These are phyloP conservation scores for Dispira simplex DNA, from an alignment of 192 early-diverging fungal genomes.

Conservation along the genomic window DNA sequence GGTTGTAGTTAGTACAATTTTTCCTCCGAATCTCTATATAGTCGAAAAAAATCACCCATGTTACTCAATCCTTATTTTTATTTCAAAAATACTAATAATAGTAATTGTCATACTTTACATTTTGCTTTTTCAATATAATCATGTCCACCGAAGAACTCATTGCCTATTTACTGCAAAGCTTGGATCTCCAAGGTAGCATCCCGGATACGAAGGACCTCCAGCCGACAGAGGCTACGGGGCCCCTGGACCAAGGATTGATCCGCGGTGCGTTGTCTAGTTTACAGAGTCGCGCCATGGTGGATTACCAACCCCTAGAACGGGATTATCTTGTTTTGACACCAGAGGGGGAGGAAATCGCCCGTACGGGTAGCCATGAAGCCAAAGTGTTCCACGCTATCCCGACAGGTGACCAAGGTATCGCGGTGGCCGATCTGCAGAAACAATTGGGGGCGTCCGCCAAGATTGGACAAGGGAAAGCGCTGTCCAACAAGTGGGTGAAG, in stretches of 20 bases:
- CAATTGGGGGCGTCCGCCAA: slow-evolving; percentile 60
- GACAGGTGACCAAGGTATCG: slow-evolving; percentile 57
- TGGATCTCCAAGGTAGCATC: slow-evolving; percentile 48
- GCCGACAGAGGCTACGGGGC: not conserved
- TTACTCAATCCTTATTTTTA: too few relatives aligned
- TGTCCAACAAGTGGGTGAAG: slow-evolving; percentile 97
- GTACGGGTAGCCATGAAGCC: slow-evolving; percentile 84
- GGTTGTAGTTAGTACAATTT: too few relatives aligned
- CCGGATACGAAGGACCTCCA: slow-evolving; percentile 37
- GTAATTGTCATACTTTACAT: not conserved
- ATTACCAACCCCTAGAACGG: slow-evolving; percentile 56
- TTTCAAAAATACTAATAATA: too few relatives aligned
- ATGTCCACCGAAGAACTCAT: not conserved
- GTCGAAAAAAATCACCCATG: too few relatives aligned
- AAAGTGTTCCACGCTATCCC: slow-evolving; percentile 83
- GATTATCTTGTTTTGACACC: slow-evolving; percentile 71
- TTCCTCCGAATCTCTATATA: too few relatives aligned
- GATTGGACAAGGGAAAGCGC: slow-evolving; percentile 88
- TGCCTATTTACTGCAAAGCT: slow-evolving; percentile 2
- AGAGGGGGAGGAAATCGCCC: slow-evolving; percentile 79
- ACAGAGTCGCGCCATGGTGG: slow-evolving; percentile 47
- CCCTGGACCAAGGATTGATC: not conserved
- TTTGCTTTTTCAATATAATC: not conserved
- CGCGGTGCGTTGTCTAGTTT: slow-evolving; percentile 10
- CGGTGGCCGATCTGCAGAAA: slow-evolving; percentile 69